These are phyloP conservation scores for Eucalyptus polybractea DNA, from an alignment of 345 rosid genomes.

Conservation along the genomic window DNA sequence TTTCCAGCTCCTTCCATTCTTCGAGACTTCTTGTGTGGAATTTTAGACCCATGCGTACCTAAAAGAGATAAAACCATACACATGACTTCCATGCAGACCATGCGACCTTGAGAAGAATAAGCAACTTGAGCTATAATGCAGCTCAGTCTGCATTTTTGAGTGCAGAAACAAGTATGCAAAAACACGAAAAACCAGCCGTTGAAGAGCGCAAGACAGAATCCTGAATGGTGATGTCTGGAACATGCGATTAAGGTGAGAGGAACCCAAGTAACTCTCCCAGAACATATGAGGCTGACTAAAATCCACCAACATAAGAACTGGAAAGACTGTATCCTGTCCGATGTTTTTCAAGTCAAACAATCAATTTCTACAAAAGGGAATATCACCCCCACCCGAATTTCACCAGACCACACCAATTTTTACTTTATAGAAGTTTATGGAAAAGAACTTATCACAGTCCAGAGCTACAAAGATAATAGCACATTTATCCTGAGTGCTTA, in stretches of 20 bases:
- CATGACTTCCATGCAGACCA: neutral
- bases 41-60: slow-evolving; percentile 35
- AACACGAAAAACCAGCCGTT: neutral
- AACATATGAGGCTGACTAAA: neutral
- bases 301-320: neutral
- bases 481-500: neutral
- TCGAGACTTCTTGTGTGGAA: slow-evolving; percentile 39
- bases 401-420: neutral
- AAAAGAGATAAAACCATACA: neutral
- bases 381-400: neutral
- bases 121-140: neutral
- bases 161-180: neutral
- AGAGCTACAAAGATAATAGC: neutral
- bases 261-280: neutral
- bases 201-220: neutral
- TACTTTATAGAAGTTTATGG: neutral
- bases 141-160: neutral
- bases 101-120: neutral
- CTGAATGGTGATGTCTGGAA: neutral
- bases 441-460: neutral
- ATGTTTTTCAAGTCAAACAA: neutral
- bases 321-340: neutral
- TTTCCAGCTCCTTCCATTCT: slow-evolving; percentile 73
- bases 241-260: neutral
- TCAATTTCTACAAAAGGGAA: neutral